Percentiles rank a stretch among this genome's conserved stretches.
These are phyloP conservation scores for Trichoderma arundinaceum DNA, from an alignment of 2,329 filamentous ascomycete species.

Conservation along the genomic window DNA sequence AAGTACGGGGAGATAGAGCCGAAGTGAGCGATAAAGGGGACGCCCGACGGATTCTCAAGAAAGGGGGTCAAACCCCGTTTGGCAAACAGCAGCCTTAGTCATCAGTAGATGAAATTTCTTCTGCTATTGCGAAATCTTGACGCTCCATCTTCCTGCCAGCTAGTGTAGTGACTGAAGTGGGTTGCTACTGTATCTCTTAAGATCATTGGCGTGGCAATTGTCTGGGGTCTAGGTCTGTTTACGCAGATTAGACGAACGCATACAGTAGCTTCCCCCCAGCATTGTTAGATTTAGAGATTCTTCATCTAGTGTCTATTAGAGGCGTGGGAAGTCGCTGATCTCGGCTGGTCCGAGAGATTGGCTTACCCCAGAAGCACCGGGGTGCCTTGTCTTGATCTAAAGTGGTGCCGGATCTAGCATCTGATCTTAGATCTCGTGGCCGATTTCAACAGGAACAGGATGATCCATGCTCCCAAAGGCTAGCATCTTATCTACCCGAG, in stretches of 20 bases:
- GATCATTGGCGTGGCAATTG: not conserved
- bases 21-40: slow-evolving; percentile 9
- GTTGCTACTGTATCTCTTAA: not conserved
- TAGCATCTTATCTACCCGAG: slow-evolving; percentile 10
- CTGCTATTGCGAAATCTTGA: slow-evolving; percentile 16
- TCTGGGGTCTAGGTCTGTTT: not conserved
- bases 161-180: not conserved
- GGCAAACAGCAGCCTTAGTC: slow-evolving; percentile 1
- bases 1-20: not conserved
- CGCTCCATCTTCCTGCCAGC: slow-evolving; percentile 12
- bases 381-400: slow-evolving; percentile 19
- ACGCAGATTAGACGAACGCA: not conserved
- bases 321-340: not conserved
- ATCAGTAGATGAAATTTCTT: slow-evolving; percentile 21
- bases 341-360: slow-evolving; percentile 13
- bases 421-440: slow-evolving; percentile 19
- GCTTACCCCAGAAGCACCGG: not conserved
- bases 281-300: not conserved
- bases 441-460: not conserved
- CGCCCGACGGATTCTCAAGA: too few relatives aligned
- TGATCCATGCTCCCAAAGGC: not conserved
- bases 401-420: slow-evolving; percentile 16
- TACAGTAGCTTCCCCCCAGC: not conserved
- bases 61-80: not conserved
- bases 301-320: not conserved